phyloP scores from a whole-genome alignment of 768 basidiomycete genomes.

The Hypholoma fasciculare region DNA sequence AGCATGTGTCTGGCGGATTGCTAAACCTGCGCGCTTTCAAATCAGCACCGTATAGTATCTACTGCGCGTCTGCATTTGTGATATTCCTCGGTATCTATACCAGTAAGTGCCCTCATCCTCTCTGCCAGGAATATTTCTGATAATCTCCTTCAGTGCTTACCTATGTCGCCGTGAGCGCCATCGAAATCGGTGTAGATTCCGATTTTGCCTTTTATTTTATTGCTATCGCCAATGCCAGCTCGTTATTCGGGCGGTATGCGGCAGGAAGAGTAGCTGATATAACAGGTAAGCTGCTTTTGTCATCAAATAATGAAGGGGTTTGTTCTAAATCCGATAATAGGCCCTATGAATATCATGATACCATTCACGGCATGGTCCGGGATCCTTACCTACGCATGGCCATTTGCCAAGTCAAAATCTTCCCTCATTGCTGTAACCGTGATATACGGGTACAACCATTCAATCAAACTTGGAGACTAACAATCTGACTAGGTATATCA shows the following conservation, averaged over 20 bases:
- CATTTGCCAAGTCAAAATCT: slow-evolving; percentile 47
- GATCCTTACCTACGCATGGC: slow-evolving; percentile 70
- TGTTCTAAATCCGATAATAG: slow-evolving; percentile 29
- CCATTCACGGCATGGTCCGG: slow-evolving; percentile 60
- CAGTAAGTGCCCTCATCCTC: slow-evolving; percentile 28
- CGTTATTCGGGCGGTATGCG: slow-evolving; percentile 58
- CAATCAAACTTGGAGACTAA: slow-evolving; percentile 7
- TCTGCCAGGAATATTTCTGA: slow-evolving; percentile 1
- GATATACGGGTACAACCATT: slow-evolving; percentile 57
- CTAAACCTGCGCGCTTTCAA: slow-evolving; percentile 56
- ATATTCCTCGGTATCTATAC: slow-evolving; percentile 74
- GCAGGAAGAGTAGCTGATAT: slow-evolving; percentile 57
- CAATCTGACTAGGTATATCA: slow-evolving; percentile 19
- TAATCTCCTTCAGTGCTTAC: slow-evolving; percentile 55
- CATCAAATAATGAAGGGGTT: not conserved
- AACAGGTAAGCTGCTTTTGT: slow-evolving; percentile 38
- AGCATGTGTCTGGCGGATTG: slow-evolving; percentile 53
- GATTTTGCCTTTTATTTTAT: slow-evolving; percentile 65
- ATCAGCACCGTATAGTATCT: slow-evolving; percentile 52
- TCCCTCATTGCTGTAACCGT: slow-evolving; percentile 54
- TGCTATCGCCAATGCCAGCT: slow-evolving; percentile 67
- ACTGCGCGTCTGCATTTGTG: slow-evolving; percentile 55
- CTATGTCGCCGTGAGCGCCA: slow-evolving; percentile 63
- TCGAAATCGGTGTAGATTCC: slow-evolving; percentile 43
- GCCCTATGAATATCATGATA: slow-evolving; percentile 67